A percentile compares a stretch with the other conserved stretches of the same genome.
These are phyloP conservation scores for Hippophae rhamnoides DNA, from an alignment of 306 rosid genomes.

Conservation along the genomic window DNA sequence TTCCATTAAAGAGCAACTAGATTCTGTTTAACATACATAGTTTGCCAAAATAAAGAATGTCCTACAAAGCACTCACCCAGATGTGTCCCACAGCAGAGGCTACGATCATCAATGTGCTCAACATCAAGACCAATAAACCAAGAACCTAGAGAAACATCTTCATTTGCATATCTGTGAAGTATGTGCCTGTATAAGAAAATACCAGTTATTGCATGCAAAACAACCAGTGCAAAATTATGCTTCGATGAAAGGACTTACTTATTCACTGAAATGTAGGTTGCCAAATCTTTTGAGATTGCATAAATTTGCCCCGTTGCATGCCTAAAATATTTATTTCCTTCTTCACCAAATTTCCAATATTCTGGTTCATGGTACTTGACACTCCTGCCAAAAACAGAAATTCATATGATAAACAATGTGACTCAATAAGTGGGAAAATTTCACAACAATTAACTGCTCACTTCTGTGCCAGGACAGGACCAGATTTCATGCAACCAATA, in stretches of 20 bases:
- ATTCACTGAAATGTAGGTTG: conserved; percentile 47
- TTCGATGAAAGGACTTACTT: conserved; percentile 15
- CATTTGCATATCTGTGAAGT: conserved; percentile 53
- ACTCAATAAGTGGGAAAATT: background rate
- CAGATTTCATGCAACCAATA: conserved; percentile 61
- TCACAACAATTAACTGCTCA: conserved; percentile 18
- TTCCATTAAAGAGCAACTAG: no score
- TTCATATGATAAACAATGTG: conserved; percentile 1
- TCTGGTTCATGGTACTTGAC: conserved; percentile 53
- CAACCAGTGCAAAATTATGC: background rate
- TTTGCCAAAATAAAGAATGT: background rate
- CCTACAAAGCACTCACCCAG: conserved; percentile 27
- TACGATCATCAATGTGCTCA: conserved; percentile 49
- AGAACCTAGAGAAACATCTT: conserved; percentile 57
- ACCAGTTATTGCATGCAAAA: background rate
- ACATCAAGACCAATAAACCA: conserved; percentile 63
- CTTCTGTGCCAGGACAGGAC: conserved; percentile 52
- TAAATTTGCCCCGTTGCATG: conserved; percentile 58
- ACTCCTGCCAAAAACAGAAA: conserved; percentile 22
- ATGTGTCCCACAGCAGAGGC: conserved; percentile 51
- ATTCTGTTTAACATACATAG: no score
- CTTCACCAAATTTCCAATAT: conserved; percentile 59
- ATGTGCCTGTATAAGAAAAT: conserved; percentile 26
- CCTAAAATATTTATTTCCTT: conserved; percentile 52
- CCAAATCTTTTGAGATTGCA: conserved; percentile 48